phyloP scores from a whole-genome alignment of 2,329 filamentous ascomycete species.

The Cladosporium sp. region DNA sequence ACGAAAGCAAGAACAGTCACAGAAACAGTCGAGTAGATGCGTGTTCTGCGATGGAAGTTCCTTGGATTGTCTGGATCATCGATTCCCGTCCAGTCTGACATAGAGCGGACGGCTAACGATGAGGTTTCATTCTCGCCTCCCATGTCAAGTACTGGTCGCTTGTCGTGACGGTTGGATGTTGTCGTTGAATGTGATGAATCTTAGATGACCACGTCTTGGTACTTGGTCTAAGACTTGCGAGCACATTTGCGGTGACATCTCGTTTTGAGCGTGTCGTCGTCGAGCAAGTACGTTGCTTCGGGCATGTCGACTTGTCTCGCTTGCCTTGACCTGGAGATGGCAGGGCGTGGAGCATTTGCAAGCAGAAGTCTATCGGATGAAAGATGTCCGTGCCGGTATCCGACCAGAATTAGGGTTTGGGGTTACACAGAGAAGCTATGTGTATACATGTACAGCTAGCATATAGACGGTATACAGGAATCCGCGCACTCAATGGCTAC shows the following conservation, averaged over 20 bases:
- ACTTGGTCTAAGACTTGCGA: neutral
- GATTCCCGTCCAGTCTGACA: constrained; percentile 32
- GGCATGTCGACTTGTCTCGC: constrained; percentile 5
- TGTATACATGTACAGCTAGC: no score
- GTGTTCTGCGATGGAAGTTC: constrained; percentile 33
- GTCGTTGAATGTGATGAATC: neutral
- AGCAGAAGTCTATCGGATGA: constrained; percentile 4
- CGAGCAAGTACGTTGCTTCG: neutral
- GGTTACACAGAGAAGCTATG: neutral
- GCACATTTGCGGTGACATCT: neutral
- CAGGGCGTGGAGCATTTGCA: constrained; percentile 7
- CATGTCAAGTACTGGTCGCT: neutral
- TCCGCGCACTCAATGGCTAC: neutral
- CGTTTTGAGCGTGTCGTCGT: neutral
- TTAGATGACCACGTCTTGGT: neutral
- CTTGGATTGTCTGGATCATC: constrained; percentile 37
- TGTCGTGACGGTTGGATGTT: neutral
- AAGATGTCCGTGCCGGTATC: constrained; percentile 4
- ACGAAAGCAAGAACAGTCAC: constrained; percentile 37
- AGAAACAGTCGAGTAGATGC: constrained; percentile 31
- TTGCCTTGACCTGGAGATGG: constrained; percentile 5
- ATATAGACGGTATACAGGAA: neutral
- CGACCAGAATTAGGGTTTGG: neutral
- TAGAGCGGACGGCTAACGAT: neutral
- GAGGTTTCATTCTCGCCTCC: neutral